Percentiles rank a stretch among this genome's conserved stretches.
Evolutionary conservation across 108 stramenopile species (phyloP).

Genomic region (Nitzschia palea): DNA sequence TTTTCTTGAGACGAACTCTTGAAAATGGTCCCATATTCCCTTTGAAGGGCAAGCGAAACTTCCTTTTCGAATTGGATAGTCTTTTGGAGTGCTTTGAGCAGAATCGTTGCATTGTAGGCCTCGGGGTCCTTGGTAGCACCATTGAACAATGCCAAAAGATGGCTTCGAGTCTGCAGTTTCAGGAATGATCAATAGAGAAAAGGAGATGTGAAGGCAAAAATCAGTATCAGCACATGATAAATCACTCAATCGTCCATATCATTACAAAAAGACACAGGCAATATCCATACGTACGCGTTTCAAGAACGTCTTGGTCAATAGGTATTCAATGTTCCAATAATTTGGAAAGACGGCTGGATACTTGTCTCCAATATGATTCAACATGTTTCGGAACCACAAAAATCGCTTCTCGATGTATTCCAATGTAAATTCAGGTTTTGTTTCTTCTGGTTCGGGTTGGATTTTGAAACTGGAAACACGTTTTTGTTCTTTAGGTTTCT

Average conservation of each 20-base stretch:
- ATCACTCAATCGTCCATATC: too few relatives aligned
- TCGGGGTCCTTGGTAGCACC: slow-evolving; percentile 57
- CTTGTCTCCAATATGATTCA: slow-evolving; percentile 68
- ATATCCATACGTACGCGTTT: slow-evolving; percentile 46
- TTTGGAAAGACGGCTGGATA: slow-evolving; percentile 89
- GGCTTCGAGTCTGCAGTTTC: slow-evolving; percentile 44
- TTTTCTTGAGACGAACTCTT: slow-evolving; percentile 25
- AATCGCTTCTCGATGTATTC: slow-evolving; percentile 93
- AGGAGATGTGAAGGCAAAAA: too few relatives aligned
- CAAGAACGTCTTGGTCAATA: slow-evolving; percentile 74
- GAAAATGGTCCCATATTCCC: slow-evolving; percentile 67
- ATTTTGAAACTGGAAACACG: slow-evolving; percentile 66
- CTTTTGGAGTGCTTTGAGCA: slow-evolving; percentile 94
- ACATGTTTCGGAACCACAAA: slow-evolving; percentile 88
- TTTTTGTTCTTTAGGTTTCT: slow-evolving; percentile 27
- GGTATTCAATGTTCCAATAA: slow-evolving; percentile 90
- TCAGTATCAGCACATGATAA: too few relatives aligned
- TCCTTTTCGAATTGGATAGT: slow-evolving; percentile 96
- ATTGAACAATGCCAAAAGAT: slow-evolving; percentile 45
- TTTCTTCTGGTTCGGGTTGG: slow-evolving; percentile 22
- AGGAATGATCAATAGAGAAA: too few relatives aligned
- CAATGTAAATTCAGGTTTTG: slow-evolving; percentile 50
- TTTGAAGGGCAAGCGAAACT: slow-evolving; percentile 78
- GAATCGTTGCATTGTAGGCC: slow-evolving; percentile 81
- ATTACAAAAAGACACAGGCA: too few relatives aligned